Percentiles rank a stretch among this genome's conserved stretches.
phyloP scores from a whole-genome alignment of 805 yeast genomes.

The Saturnispora sanitii region DNA sequence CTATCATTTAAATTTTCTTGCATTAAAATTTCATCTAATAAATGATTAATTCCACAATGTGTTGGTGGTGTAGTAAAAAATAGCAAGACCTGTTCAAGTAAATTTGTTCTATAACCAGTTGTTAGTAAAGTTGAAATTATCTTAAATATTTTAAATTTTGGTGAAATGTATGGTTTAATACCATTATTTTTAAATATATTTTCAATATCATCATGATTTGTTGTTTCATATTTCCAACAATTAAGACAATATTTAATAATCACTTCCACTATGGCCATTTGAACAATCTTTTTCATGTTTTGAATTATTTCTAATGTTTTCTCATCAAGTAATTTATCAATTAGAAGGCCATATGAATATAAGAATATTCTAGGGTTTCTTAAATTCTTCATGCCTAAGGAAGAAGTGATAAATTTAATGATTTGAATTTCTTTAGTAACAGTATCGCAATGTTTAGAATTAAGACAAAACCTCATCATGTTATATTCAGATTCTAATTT shows the following conservation, averaged over 20 bases:
- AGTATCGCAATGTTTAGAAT: conserved; percentile 15
- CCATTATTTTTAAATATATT: conserved; percentile 27
- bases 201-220: conserved; percentile 15
- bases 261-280: conserved; percentile 31
- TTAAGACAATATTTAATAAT: conserved; percentile 36
- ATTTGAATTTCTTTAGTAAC: conserved; percentile 24
- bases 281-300: conserved; percentile 9
- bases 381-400: conserved; percentile 23
- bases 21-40: conserved; percentile 13
- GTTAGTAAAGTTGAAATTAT: conserved; percentile 11
- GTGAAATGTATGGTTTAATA: conserved; percentile 18
- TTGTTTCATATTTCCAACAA: conserved; percentile 31
- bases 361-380: conserved; percentile 32
- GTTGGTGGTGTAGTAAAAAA: conserved; percentile 19
- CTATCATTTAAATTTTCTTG: conserved; percentile 3
- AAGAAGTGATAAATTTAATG: conserved; percentile 27
- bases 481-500: conserved; percentile 18
- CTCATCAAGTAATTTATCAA: conserved; percentile 33
- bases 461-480: conserved; percentile 15
- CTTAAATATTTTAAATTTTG: conserved; percentile 17
- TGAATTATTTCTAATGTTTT: conserved; percentile 27
- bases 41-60: conserved; percentile 17
- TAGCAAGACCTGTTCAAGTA: conserved; percentile 19
- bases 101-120: conserved; percentile 16
- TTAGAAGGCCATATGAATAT: conserved; percentile 28